Evolutionary conservation across 1,284 basidiomycete species (phyloP), one percentile per base, ranked within the genome.

Genomic region (Thecaphora frezii): DNA sequence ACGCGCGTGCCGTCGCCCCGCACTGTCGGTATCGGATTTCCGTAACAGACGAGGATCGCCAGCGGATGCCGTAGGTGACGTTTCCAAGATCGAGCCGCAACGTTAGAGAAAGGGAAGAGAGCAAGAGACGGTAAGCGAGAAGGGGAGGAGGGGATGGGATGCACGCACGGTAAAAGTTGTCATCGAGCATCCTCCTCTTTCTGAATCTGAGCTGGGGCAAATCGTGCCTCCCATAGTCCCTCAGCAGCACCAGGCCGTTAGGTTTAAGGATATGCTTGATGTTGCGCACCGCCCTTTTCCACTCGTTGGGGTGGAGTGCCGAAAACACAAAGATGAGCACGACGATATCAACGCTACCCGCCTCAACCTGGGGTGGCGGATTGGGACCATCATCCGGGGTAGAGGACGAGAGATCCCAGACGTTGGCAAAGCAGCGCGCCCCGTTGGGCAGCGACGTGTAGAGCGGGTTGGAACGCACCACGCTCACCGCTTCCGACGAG

Each of bases 201-300:
- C 91, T 94, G 83, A 98, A 97, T 5, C 96, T 84, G 23, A 99
- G 82, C 80, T 98, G 94, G 92, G 76, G 76, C 2, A 78, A 85
- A 78, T 99, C 96, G 77, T 97, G 86, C 24, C 96, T 85, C 0
- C 93, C 96, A 74, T 98, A 99, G 79, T 99, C 96, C 7, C 96
- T 86, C 60, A 98, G 84, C 1, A 97, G 83, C 10, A 96, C 83
- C 2, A 87, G 80, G 1, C 96, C 94, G 14, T 87, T 88, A 0
- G 92, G 93, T 81, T 92, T 96, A 2, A 99, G 84, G 71, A 94
- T 88, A 7, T 25, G 25, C 10, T 42, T 39, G n/a, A 96, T 85
- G 76, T 98, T 98, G n/a, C 83, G 79, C 19, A 96, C 83, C 0
- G 93, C 93, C 54, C 85, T 85, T 0, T 81, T 78, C 96, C 96